phyloP scores from a whole-genome alignment of 2,329 filamentous ascomycete genomes.

The Paecilomyces niveus region DNA sequence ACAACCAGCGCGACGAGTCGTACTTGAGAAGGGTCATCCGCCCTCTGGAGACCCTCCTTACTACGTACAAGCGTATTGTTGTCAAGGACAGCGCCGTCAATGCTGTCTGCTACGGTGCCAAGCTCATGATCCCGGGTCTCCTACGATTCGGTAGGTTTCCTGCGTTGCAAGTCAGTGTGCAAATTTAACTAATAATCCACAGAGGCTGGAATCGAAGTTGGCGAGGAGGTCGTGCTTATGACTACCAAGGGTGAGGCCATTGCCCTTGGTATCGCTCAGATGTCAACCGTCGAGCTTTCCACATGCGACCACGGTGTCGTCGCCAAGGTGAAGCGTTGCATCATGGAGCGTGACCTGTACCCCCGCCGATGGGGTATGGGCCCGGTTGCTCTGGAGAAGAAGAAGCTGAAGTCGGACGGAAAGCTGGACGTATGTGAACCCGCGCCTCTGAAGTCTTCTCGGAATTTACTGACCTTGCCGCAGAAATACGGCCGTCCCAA shows the following conservation, averaged over 20 bases:
- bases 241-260: conserved; percentile 99
- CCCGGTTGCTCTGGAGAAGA: conserved; percentile 90
- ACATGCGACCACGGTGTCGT: conserved; percentile 97
- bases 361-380: conserved; percentile 94
- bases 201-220: conserved; percentile 85
- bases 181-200: conserved; percentile 14
- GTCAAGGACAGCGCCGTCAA: conserved; percentile 97
- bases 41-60: conserved; percentile 86
- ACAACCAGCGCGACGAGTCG: conserved; percentile 91
- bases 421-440: conserved; percentile 68
- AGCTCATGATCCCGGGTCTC: conserved; percentile 96
- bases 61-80: conserved; percentile 90
- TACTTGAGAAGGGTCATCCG: conserved; percentile 87
- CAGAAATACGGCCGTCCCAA: conserved; percentile 88
- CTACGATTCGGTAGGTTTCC: conserved; percentile 69
- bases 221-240: conserved; percentile 96
- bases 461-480: conserved; percentile 24
- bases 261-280: conserved; percentile 89
- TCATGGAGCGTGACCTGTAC: conserved; percentile 99
- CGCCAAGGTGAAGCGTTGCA: conserved; percentile 97
- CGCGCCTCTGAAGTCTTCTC: neutral
- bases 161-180: neutral
- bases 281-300: conserved; percentile 95
- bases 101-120: conserved; percentile 96
- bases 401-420: conserved; percentile 97